phyloP scores from a whole-genome alignment of 768 basidiomycete species.

The Strobilomyces confusus region DNA sequence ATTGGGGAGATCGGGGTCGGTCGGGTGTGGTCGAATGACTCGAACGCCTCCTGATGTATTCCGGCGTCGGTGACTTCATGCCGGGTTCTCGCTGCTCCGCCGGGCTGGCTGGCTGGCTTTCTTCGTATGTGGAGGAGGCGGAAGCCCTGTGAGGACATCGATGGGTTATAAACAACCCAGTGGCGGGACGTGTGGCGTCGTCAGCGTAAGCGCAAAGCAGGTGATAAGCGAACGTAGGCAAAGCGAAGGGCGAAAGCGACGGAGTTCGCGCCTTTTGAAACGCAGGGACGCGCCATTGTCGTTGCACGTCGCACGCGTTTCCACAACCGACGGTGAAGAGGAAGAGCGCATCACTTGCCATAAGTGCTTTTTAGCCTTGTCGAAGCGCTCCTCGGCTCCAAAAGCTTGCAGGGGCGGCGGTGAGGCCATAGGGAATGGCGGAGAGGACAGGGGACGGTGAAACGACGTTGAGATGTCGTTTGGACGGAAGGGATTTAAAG shows the following conservation, averaged over 20 bases:
- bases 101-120: conserved; percentile 13
- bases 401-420: conserved; percentile 13
- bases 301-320: conserved; percentile 11
- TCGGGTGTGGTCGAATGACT: conserved; percentile 17
- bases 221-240: conserved; percentile 22
- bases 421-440: conserved; percentile 23
- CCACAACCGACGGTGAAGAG: conserved; percentile 5
- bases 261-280: conserved; percentile 13
- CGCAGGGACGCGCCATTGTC: conserved; percentile 9
- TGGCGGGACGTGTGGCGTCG: conserved; percentile 31
- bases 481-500: conserved; percentile 29
- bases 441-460: conserved; percentile 22
- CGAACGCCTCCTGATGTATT: conserved; percentile 20
- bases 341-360: conserved; percentile 26
- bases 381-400: conserved; percentile 30
- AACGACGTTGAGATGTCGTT: conserved; percentile 23
- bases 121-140: conserved; percentile 26
- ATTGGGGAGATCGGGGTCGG: conserved; percentile 17
- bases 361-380: conserved; percentile 35
- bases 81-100: conserved; percentile 11
- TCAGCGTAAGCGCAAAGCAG: conserved; percentile 23
- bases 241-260: conserved; percentile 10
- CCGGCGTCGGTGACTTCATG: conserved; percentile 19
- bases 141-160: conserved; percentile 25
- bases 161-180: conserved; percentile 18